Percentiles rank a stretch among this genome's conserved stretches.
These are phyloP conservation scores for Sporobolomyces pararoseus DNA, from an alignment of 768 basidiomycete genomes.

Conservation along the genomic window DNA sequence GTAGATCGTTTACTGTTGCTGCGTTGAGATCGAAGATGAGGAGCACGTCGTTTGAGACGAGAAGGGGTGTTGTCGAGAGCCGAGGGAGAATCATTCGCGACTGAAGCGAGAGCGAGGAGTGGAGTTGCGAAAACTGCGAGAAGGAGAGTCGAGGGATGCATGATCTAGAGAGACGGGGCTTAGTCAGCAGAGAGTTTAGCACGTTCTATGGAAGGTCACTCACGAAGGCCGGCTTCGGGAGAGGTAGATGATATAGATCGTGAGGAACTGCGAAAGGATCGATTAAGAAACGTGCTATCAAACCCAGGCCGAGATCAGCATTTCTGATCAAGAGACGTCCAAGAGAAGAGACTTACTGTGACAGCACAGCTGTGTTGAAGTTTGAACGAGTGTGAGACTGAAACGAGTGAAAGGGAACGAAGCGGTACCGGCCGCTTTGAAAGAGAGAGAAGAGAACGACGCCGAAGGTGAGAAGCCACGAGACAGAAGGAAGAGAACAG, in stretches of 20 bases:
- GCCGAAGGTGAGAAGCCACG: not conserved
- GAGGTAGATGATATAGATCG: not conserved
- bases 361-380: conserved; percentile 1
- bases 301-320: no score
- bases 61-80: not conserved
- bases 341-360: not conserved
- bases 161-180: no score
- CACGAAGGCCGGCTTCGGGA: conserved; percentile 21
- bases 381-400: conserved; percentile 4
- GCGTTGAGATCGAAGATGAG: conserved; percentile 3
- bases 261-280: not conserved
- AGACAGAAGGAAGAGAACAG: not conserved
- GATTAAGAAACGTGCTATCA: not conserved
- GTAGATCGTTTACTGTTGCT: not conserved
- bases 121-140: conserved; percentile 16
- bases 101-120: conserved; percentile 3
- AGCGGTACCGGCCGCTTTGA: conserved; percentile 18
- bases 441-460: not conserved
- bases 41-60: conserved; percentile 7
- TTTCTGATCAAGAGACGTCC: no score
- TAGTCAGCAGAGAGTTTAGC: no score
- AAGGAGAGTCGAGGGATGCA: conserved; percentile 18
- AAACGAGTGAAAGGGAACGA: conserved; percentile 1
- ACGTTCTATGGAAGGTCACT: not conserved
- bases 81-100: not conserved